A percentile compares a stretch with the other conserved stretches of the same genome.
Evolutionary conservation across 306 rosid species (phyloP).

Genomic region (Phaseolus lunatus): DNA sequence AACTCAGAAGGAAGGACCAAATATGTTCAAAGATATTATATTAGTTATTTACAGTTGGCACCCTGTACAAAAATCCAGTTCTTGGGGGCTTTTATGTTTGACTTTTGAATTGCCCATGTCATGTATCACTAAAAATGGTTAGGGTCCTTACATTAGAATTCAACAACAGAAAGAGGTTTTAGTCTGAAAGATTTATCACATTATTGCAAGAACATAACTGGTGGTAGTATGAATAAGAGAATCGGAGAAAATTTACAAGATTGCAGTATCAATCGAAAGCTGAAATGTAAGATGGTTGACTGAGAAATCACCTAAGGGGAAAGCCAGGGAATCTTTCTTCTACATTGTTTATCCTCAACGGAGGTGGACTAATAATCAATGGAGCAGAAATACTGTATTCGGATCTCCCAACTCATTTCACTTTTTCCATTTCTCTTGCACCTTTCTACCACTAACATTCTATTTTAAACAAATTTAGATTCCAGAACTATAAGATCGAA

Average conservation of each 20-base stretch:
- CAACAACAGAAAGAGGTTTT: background rate
- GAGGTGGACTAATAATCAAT: constrained; percentile 20
- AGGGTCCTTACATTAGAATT: background rate
- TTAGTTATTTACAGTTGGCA: constrained; percentile 27
- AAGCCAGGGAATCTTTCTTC: constrained; percentile 38
- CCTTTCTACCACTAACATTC: constrained; percentile 45
- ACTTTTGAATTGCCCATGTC: constrained; percentile 1
- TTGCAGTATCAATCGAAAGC: constrained; percentile 4
- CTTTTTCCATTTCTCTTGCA: constrained; percentile 39
- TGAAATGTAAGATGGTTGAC: constrained; percentile 23
- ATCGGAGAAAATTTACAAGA: background rate
- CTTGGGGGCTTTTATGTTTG: background rate
- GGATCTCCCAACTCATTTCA: constrained; percentile 37
- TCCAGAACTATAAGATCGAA: constrained; percentile 33
- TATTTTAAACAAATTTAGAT: constrained; percentile 34
- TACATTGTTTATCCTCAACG: background rate
- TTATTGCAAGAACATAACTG: background rate
- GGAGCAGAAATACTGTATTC: constrained; percentile 46
- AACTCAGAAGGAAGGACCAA: background rate
- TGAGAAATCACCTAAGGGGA: background rate
- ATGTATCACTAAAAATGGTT: constrained; percentile 33
- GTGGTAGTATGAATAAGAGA: background rate
- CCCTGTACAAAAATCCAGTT: constrained; percentile 13
- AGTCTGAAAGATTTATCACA: background rate
- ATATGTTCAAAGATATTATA: constrained; percentile 7